phyloP scores from a whole-genome alignment of 2,329 filamentous ascomycete species.

The Alternaria tenuissima region DNA sequence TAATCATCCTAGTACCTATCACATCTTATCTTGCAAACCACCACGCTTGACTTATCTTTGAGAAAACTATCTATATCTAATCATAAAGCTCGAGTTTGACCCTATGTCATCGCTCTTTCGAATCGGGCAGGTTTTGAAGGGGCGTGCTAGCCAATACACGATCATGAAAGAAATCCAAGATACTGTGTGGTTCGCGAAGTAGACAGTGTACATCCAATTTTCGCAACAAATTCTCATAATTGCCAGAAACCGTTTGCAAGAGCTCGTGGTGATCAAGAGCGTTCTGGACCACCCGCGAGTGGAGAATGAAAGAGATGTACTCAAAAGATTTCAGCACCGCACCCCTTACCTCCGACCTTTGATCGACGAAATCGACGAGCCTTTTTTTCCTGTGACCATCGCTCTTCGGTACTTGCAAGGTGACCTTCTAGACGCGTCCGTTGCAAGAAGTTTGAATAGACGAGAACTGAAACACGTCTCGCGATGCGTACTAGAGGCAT shows the following conservation, averaged over 20 bases:
- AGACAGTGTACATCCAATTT: slow-evolving; percentile 2
- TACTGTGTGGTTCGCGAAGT: slow-evolving; percentile 33
- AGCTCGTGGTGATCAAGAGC: slow-evolving; percentile 36
- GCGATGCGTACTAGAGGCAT: slow-evolving; percentile 31
- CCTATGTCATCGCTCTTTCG: slow-evolving; percentile 13
- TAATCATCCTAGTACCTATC: slow-evolving; percentile 3
- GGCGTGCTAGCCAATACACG: slow-evolving; percentile 19
- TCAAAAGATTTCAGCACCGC: slow-evolving; percentile 35
- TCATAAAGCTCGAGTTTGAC: background rate
- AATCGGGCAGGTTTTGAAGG: slow-evolving; percentile 27
- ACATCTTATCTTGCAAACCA: background rate
- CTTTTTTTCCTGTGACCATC: slow-evolving; percentile 27
- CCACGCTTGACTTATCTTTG: background rate
- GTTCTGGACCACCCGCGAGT: slow-evolving; percentile 30
- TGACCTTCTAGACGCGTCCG: slow-evolving; percentile 25
- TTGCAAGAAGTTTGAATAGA: slow-evolving; percentile 21
- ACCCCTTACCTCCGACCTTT: slow-evolving; percentile 35
- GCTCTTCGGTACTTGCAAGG: slow-evolving; percentile 33
- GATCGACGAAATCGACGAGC: slow-evolving; percentile 40
- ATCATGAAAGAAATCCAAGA: slow-evolving; percentile 28
- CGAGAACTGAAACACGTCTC: slow-evolving; percentile 31
- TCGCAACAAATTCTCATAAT: background rate
- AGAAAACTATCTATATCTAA: background rate
- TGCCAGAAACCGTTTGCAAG: slow-evolving; percentile 13
- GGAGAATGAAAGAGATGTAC: slow-evolving; percentile 38